Percentiles rank a stretch among this genome's conserved stretches.
phyloP scores from a whole-genome alignment of 2,329 filamentous ascomycete genomes.

The Cladosporium sp. region DNA sequence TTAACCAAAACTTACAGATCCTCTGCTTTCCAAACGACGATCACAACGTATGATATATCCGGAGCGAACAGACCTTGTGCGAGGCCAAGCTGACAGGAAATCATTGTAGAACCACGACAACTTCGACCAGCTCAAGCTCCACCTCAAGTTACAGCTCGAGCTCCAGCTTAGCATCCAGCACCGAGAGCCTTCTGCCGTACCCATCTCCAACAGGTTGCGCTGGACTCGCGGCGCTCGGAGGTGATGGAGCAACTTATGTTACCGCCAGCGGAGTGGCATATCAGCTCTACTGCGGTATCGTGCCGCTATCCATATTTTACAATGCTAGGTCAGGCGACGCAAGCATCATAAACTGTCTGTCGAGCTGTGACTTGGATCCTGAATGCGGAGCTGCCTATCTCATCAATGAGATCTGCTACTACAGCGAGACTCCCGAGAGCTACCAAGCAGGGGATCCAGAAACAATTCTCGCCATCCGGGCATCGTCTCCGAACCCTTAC shows the following conservation, averaged over 20 bases:
- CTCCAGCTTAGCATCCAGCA: too few relatives aligned
- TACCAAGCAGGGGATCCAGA: neutral
- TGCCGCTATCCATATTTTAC: neutral
- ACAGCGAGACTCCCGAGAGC: neutral
- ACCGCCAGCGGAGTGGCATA: neutral
- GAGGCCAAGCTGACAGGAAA: neutral
- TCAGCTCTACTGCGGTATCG: neutral
- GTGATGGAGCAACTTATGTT: neutral
- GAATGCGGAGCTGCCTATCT: constrained; percentile 1
- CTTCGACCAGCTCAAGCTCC: neutral
- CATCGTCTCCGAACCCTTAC: neutral
- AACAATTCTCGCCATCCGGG: neutral
- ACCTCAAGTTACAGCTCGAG: too few relatives aligned
- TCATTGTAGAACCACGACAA: neutral
- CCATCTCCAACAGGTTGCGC: neutral
- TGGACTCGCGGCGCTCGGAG: neutral
- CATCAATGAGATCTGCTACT: neutral
- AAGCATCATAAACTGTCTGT: neutral
- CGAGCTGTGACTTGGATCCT: neutral
- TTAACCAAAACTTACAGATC: neutral
- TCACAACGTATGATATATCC: neutral
- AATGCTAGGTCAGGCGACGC: neutral
- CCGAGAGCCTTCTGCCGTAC: neutral
- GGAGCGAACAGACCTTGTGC: neutral
- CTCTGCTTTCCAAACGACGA: neutral